phyloP scores from a whole-genome alignment of 768 basidiomycete genomes.

The Leccinum arenicola region DNA sequence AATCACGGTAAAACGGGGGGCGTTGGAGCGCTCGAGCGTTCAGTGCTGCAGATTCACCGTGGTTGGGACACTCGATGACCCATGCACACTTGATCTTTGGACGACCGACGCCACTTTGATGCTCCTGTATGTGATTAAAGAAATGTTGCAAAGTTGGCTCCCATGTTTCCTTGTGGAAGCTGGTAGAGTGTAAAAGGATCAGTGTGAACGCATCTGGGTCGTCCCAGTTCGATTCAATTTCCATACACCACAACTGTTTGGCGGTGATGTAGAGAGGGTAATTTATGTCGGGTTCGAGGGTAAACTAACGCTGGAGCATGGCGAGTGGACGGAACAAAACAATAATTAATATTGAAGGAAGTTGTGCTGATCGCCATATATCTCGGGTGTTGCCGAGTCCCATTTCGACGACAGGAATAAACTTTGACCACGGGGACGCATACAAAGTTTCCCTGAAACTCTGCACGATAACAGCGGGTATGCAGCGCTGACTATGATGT shows the following conservation, averaged over 20 bases:
- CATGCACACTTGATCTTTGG: slow-evolving; percentile 43
- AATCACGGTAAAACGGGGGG: slow-evolving; percentile 44
- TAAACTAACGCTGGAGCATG: slow-evolving; percentile 28
- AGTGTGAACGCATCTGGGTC: slow-evolving; percentile 51
- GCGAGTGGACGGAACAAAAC: neutral
- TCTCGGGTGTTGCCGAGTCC: neutral
- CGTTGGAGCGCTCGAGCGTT: slow-evolving; percentile 48
- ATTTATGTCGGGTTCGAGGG: slow-evolving; percentile 37
- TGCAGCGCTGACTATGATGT: no score
- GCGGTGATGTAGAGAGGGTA: slow-evolving; percentile 54
- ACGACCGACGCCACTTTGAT: neutral
- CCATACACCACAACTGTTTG: slow-evolving; percentile 53
- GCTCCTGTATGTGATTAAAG: slow-evolving; percentile 33
- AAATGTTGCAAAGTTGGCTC: slow-evolving; percentile 55
- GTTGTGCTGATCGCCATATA: no score
- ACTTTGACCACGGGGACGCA: no score
- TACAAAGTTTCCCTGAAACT: no score
- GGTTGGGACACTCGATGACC: slow-evolving; percentile 72
- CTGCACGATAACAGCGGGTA: no score
- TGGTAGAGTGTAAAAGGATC: slow-evolving; percentile 62
- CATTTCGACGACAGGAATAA: no score
- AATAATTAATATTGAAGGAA: neutral
- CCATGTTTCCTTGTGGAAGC: slow-evolving; percentile 76
- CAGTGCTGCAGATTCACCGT: slow-evolving; percentile 56
- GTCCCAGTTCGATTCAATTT: slow-evolving; percentile 33